Base-by-base conservation (phyloP, 192 early-diverging fungal genomes). In the Coemansia sp. region DNA sequence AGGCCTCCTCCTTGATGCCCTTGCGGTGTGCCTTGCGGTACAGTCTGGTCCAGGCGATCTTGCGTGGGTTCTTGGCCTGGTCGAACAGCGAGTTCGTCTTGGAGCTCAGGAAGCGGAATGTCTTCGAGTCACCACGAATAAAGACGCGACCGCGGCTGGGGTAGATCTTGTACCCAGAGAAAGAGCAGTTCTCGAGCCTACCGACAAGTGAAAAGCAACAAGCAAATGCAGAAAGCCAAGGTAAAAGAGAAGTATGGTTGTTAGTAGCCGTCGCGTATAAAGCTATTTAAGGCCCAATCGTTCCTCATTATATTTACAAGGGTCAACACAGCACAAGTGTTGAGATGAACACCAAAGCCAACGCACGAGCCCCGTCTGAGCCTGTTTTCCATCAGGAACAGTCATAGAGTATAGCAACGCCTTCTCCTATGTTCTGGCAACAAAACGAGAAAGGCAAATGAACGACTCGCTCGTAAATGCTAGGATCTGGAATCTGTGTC, bases 151-250 rank as follows among this genome's bases (percentile, higher is more conserved):
- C 97, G 84, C 94, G 93, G 81, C 93, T 93, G 59, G 97, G 97
- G 89, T 99, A 97, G 91, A 99, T 98, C 90, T 97, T 97, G 89
- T 91, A 92, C 72, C 95, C 94, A 71, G 95, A 96, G 84, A 99
- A 98, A 77, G 92, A 89, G 89, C 95, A 97, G 77, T 87, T 86
- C 85, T 95, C 92, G 74, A 90, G 86, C 88, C 91, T 95, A 81
- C 7, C 2, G 30, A 57, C 55, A 57, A 57, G 55, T 7, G n/a
- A n/a, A n/a, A 31, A 34, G 29, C 30, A 49, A n/a, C 48, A 57
- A 7, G n/a, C n/a, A 49, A 42, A 43, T 40, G 34, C 9, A 56
- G 59, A 49, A 40, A 59, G 62, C 20, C 34, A 35, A 10, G 10
- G 34, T 7, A 21, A 25, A 56, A 33, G 21, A 21, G 12, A 52